These are phyloP conservation scores for Lipomyces orientalis DNA, from an alignment of 805 yeast species.

Conservation along the genomic window DNA sequence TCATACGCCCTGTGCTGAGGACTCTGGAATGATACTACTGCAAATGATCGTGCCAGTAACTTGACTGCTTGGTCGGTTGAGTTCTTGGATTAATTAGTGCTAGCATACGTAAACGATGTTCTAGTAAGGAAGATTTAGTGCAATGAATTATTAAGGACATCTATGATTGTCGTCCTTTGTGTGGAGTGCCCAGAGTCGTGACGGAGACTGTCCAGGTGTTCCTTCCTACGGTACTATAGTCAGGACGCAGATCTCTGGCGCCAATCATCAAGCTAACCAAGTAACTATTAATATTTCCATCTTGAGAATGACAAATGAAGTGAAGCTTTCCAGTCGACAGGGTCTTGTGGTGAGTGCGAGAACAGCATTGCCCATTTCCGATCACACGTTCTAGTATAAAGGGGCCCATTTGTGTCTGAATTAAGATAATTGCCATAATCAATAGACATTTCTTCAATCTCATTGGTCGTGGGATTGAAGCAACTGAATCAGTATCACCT, in stretches of 20 bases:
- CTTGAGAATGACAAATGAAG: constrained; percentile 6
- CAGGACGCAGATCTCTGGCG: background rate
- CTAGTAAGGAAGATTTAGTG: background rate
- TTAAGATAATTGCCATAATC: background rate
- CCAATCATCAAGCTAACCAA: constrained; percentile 4
- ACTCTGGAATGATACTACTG: background rate
- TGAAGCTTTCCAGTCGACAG: background rate
- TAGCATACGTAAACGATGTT: background rate
- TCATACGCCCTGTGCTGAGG: background rate
- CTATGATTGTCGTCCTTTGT: constrained; percentile 5
- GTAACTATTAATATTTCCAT: background rate
- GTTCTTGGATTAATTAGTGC: background rate
- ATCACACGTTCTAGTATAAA: background rate
- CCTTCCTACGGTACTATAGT: background rate
- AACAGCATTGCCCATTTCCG: constrained; percentile 1
- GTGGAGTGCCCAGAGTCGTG: background rate
- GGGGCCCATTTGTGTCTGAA: background rate
- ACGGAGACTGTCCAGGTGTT: background rate
- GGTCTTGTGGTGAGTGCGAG: background rate
- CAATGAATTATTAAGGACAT: background rate
- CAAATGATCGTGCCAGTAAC: background rate
- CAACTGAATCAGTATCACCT: background rate
- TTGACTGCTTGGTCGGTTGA: constrained; percentile 1
- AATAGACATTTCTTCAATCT: background rate
- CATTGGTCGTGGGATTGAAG: background rate